Base-by-base conservation (phyloP, 2,329 filamentous ascomycete genomes). In the Pyricularia grisea region DNA sequence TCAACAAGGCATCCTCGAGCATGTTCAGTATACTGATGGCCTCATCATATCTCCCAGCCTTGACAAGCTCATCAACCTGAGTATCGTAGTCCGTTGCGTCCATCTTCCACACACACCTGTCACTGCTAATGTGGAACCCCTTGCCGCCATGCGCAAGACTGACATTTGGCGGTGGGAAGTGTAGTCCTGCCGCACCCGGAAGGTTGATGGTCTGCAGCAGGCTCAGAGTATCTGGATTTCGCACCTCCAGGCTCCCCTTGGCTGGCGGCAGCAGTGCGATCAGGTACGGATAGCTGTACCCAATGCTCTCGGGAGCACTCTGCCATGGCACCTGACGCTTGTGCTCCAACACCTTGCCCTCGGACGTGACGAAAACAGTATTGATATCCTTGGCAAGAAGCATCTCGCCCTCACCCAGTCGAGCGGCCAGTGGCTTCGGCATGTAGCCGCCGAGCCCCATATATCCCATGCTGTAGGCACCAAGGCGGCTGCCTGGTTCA, bases 321-420 rank as follows among this genome's bases (percentile, higher is more conserved):
- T 89, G 87, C 95, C 95, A 99, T 1, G 93, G 93, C n/a, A 99
- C 89, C 77, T 98, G 94, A 69, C 91, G 85, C 78, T 92, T 92
- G 60, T 63, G 23, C 64, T 94, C 90, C 42, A 96, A 77, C 0
- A 93, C 86, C 73, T 93, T 94, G 4, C 94, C 95, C 33, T 93
- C 85, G 12, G 90, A 87, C 70, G 95, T 90, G 72, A 97, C 91
- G 77, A 99, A 99, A 68, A 97, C 82, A 1, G 94, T 97, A 77
- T 97, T 97, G 74, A 97, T 93, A 74, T 99, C 95, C 78, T 97
- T 97, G n/a, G 94, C 93, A n/a, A 99, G 84, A 70, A 99, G 81
- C 77, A 98, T 87, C 79, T 97, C 88, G 4, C 92, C 92, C 72
- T 96, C 92, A 2, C 88, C 87, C 14, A 99, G 84, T 73, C 90